A percentile compares a stretch with the other conserved stretches of the same genome.
Evolutionary conservation across 192 early-diverging fungal species (phyloP).

Genomic region (Lunasporangiospora selenospora): DNA sequence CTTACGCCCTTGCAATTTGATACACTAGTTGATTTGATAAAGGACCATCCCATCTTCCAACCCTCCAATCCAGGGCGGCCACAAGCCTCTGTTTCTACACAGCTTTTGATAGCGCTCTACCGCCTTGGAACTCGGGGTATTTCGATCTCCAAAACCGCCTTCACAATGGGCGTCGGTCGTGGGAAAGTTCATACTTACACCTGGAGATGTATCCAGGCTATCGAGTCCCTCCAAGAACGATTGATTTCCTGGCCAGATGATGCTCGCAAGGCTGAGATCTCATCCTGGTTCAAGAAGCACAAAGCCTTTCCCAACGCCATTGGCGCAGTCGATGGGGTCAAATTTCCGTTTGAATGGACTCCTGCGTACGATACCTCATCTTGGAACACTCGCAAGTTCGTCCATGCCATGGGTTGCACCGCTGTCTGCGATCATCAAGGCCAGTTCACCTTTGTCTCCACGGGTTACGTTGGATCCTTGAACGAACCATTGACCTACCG

Average conservation of each 20-base stretch:
- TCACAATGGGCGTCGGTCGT: background rate
- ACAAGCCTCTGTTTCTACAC: background rate
- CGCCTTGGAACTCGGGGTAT: constrained; percentile 7
- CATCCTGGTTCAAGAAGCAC: background rate
- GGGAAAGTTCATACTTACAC: background rate
- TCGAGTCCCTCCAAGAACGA: background rate
- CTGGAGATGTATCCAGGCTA: constrained; percentile 6
- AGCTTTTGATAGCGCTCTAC: background rate
- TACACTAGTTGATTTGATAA: background rate
- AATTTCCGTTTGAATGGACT: constrained; percentile 1
- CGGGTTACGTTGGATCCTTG: constrained; percentile 6
- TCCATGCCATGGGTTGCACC: constrained; percentile 14
- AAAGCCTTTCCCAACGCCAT: constrained; percentile 12
- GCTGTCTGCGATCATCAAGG: constrained; percentile 16
- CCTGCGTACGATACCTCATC: constrained; percentile 5
- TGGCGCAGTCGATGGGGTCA: constrained; percentile 16
- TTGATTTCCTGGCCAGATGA: constrained; percentile 14
- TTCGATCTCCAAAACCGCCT: background rate
- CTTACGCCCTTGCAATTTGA: background rate
- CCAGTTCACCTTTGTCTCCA: background rate
- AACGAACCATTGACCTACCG: constrained; percentile 4
- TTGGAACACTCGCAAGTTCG: constrained; percentile 3
- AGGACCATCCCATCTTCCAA: background rate
- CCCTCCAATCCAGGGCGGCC: background rate
- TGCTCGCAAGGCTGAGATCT: background rate